phyloP scores from a whole-genome alignment of 2,329 filamentous ascomycete species.

The Colletotrichum tofieldiae region DNA sequence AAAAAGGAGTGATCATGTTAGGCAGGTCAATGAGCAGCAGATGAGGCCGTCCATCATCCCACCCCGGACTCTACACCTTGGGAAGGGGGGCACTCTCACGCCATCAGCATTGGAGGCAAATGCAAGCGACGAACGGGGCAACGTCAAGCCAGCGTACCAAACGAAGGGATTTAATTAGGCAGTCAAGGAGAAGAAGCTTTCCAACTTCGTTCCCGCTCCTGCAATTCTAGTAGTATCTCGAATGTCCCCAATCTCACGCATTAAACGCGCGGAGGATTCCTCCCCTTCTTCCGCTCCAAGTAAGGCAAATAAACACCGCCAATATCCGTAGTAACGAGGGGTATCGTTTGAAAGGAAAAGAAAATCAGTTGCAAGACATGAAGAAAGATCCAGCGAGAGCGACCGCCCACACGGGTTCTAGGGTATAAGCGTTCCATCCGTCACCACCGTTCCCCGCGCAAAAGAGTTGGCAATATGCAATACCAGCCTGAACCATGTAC shows the following conservation, averaged over 20 bases:
- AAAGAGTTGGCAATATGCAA: not conserved
- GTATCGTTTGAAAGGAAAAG: conserved; percentile 34
- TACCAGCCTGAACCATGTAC: too few species aligned
- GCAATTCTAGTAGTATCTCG: conserved; percentile 6
- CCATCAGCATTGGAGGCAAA: not conserved
- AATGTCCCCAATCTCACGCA: not conserved
- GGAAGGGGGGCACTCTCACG: not conserved
- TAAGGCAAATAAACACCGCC: not conserved
- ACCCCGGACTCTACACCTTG: not conserved
- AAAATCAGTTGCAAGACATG: conserved; percentile 1
- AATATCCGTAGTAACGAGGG: conserved; percentile 27
- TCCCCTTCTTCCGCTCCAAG: not conserved
- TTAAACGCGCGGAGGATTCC: not conserved
- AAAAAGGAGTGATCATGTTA: not conserved
- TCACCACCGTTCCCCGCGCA: too few species aligned
- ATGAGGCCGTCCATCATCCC: not conserved
- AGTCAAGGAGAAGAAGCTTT: not conserved
- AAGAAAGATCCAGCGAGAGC: not conserved
- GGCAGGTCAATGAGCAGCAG: not conserved
- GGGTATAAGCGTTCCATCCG: conserved; percentile 19
- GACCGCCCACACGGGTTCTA: not conserved
- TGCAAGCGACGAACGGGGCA: too few species aligned
- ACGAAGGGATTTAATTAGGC: conserved; percentile 34
- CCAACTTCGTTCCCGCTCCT: not conserved
- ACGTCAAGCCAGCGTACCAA: conserved; percentile 1